Percentiles rank a stretch among this genome's conserved stretches.
Evolutionary conservation across 164 flowering plant species (phyloP).

Genomic region (Kalanchoe fedtschenkoi): DNA sequence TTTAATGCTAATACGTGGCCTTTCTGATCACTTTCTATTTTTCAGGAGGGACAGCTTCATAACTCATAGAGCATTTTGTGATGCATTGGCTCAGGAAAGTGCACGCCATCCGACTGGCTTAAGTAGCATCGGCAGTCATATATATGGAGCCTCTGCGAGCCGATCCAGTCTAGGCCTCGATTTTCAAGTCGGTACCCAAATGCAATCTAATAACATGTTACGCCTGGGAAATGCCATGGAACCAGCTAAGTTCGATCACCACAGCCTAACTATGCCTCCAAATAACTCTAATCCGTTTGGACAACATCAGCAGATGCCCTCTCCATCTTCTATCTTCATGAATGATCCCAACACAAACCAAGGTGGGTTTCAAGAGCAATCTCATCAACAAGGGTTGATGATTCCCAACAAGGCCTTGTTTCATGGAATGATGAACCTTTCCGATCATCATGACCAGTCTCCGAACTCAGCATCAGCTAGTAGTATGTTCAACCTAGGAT

Average conservation of each 20-base stretch:
- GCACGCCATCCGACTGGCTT: slow-evolving; percentile 55
- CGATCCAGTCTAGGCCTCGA: slow-evolving; percentile 33
- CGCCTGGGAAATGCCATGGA: slow-evolving; percentile 39
- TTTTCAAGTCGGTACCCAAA: slow-evolving; percentile 40
- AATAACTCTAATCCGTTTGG: slow-evolving; percentile 13
- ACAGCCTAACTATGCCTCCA: neutral
- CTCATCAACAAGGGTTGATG: slow-evolving; percentile 20
- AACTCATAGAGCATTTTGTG: slow-evolving; percentile 90
- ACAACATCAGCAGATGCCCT: slow-evolving; percentile 12
- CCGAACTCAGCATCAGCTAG: slow-evolving; percentile 19
- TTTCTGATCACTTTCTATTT: slow-evolving; percentile 1
- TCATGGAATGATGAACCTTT: slow-evolving; percentile 54
- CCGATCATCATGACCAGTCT: slow-evolving; percentile 36
- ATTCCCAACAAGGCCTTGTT: slow-evolving; percentile 25
- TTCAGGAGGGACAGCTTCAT: slow-evolving; percentile 85
- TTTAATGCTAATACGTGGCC: neutral
- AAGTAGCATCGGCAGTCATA: slow-evolving; percentile 39
- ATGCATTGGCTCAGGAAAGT: slow-evolving; percentile 80
- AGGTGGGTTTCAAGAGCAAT: slow-evolving; percentile 22
- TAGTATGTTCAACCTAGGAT: slow-evolving; percentile 43
- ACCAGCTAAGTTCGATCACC: slow-evolving; percentile 29
- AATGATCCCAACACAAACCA: slow-evolving; percentile 20
- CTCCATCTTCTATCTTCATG: slow-evolving; percentile 24
- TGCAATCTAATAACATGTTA: slow-evolving; percentile 25
- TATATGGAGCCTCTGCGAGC: slow-evolving; percentile 26